Evolutionary conservation across 371 early-diverging fungal species (phyloP), one percentile per base, ranked within the genome.

Genomic region (Parasitella parasitica): DNA sequence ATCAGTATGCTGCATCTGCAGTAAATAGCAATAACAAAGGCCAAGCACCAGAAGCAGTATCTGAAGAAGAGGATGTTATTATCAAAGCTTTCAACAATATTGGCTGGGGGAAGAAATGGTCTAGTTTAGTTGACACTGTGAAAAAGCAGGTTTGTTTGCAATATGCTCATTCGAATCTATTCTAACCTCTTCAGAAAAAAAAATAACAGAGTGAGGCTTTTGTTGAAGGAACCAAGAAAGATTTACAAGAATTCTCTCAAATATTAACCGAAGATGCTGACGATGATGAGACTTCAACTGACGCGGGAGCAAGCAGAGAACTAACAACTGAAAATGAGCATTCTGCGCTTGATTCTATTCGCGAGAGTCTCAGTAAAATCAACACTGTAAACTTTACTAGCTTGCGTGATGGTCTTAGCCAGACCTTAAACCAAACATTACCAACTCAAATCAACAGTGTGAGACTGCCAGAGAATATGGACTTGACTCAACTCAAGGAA

Each of bases 241-340:
- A 81, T 41, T 46, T 81, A 38, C 75, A 78, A 59, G 81, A 81
- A 36, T 72, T 81, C 59, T 77, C 77, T 20, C 71, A 67, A 38
- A 74, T 77, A 6, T 43, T 81, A 13, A 66, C 66, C n/a, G 76
- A 77, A 27, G 82, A 81, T 59, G 62, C 67, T 4, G 75, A 75
- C 54, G 57, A 62, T 43, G 39, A 43, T 54, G 62, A 67, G 46
- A 24, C 24, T 18, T n/a, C 38, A 46, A 28, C 38, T 6, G 46
- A 46, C 46, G 46, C 46, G 46, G 46, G 46, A 18, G 12, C 22
- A 24, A 46, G 46, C 46, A 50, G 39, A 60, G 41, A 48, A 53
- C 39, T 24, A 41, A 30, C 49, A 22, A 27, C 39, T 52, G 59
- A 61, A 30, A 57, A 24, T 39, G 69, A 61, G 30, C 30, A 54